A percentile compares a stretch with the other conserved stretches of the same genome.
Evolutionary conservation across 192 early-diverging fungal genomes (phyloP).

Genomic region (Neocallimastix lanati): DNA sequence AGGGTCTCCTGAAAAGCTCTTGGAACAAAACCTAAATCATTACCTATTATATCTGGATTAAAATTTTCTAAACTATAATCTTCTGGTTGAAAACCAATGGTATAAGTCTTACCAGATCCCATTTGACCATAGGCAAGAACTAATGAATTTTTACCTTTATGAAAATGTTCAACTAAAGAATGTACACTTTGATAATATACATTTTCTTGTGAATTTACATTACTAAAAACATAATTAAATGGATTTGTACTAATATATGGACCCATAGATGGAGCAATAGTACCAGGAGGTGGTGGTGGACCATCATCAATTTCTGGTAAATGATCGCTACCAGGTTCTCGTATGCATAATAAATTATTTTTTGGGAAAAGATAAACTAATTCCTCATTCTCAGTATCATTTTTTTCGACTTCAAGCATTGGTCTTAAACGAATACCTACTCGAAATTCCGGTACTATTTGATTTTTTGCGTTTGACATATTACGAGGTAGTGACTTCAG

Average conservation of each 20-base stretch:
- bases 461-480: neutral
- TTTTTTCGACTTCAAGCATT: neutral
- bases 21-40: neutral
- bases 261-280: neutral
- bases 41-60: neutral
- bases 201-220: neutral
- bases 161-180: neutral
- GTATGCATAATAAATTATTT: neutral
- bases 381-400: neutral
- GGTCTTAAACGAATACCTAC: neutral
- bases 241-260: neutral
- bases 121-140: neutral
- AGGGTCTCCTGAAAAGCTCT: neutral
- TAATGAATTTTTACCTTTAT: neutral
- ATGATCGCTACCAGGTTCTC: neutral
- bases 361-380: neutral
- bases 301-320: neutral
- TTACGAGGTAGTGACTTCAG: neutral
- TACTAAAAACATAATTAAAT: neutral
- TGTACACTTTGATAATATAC: neutral
- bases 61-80: neutral
- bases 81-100: neutral
- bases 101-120: neutral
- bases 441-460: neutral
- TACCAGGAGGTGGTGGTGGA: neutral